Evolutionary conservation across 2,329 filamentous ascomycete species (phyloP).

Genomic region (Fusarium piperis): DNA sequence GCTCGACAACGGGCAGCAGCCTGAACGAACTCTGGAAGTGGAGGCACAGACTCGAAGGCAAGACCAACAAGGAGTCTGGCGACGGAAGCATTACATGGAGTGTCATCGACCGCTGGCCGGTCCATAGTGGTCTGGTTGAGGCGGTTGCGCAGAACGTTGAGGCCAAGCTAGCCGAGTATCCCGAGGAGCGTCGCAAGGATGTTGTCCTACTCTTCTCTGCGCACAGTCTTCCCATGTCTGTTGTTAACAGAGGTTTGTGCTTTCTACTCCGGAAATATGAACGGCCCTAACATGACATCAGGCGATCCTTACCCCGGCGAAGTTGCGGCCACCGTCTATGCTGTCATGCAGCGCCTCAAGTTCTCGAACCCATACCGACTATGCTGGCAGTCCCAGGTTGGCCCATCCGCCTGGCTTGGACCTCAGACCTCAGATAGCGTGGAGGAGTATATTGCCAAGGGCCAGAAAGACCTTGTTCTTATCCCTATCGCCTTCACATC

Average conservation of each 20-base stretch:
- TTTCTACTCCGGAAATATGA: background rate
- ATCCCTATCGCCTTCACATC: conserved; percentile 98
- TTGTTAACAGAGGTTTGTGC: conserved; percentile 83
- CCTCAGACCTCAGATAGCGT: conserved; percentile 93
- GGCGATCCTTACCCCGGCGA: conserved; percentile 95
- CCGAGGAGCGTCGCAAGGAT: conserved; percentile 78
- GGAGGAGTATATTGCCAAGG: conserved; percentile 87
- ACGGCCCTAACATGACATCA: conserved; percentile 49
- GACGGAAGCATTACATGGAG: conserved; percentile 89
- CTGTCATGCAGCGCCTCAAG: conserved; percentile 91
- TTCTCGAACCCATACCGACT: conserved; percentile 92
- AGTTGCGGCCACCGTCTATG: conserved; percentile 93
- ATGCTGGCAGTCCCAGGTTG: conserved; percentile 98
- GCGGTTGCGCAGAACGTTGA: conserved; percentile 95
- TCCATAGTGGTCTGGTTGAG: conserved; percentile 88
- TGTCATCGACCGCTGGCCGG: conserved; percentile 97
- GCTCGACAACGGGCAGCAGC: conserved; percentile 95
- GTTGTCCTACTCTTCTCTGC: conserved; percentile 94
- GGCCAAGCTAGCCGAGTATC: conserved; percentile 83
- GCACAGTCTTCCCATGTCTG: conserved; percentile 95
- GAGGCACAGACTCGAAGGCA: conserved; percentile 87
- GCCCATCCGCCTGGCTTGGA: conserved; percentile 93
- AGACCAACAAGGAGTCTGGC: conserved; percentile 61
- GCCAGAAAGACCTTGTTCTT: conserved; percentile 88
- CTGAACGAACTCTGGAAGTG: conserved; percentile 99